phyloP scores from a whole-genome alignment of 2,329 filamentous ascomycete genomes.

The Pyrenochaeta sp. region DNA sequence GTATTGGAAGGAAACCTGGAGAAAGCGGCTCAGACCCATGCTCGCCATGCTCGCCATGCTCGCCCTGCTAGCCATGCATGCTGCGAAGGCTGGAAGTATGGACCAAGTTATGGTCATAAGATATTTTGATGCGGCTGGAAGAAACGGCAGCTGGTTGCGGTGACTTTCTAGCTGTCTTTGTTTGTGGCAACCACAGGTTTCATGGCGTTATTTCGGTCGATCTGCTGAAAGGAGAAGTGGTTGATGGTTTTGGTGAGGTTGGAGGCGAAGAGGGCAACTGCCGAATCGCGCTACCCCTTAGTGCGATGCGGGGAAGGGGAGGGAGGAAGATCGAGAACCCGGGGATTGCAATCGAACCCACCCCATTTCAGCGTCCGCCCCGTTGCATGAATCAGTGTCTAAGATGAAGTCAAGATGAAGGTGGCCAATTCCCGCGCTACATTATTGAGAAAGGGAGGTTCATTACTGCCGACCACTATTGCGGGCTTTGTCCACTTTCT shows the following conservation, averaged over 20 bases:
- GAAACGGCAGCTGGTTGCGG: constrained; percentile 7
- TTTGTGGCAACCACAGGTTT: neutral
- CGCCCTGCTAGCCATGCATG: no score
- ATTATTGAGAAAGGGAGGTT: no score
- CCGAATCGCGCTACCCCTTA: constrained; percentile 12
- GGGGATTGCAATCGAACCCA: constrained; percentile 3
- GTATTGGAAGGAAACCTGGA: neutral
- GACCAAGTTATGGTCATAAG: no score
- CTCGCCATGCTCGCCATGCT: constrained; percentile 3
- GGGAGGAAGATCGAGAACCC: neutral
- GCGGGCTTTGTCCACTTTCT: no score
- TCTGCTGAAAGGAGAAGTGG: neutral
- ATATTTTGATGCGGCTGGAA: neutral
- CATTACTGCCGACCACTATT: no score
- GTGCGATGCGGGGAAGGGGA: constrained; percentile 16
- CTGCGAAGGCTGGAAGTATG: neutral
- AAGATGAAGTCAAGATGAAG: no score
- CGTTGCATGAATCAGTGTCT: no score
- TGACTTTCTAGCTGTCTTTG: neutral
- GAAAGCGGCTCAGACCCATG: neutral
- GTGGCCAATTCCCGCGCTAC: no score
- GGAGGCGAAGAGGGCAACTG: constrained; percentile 11
- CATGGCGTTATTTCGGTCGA: neutral
- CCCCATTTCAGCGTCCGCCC: no score
- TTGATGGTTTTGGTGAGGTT: neutral